phyloP scores from a whole-genome alignment of 2,329 filamentous ascomycete species.

The Aureobasidium sp. region DNA sequence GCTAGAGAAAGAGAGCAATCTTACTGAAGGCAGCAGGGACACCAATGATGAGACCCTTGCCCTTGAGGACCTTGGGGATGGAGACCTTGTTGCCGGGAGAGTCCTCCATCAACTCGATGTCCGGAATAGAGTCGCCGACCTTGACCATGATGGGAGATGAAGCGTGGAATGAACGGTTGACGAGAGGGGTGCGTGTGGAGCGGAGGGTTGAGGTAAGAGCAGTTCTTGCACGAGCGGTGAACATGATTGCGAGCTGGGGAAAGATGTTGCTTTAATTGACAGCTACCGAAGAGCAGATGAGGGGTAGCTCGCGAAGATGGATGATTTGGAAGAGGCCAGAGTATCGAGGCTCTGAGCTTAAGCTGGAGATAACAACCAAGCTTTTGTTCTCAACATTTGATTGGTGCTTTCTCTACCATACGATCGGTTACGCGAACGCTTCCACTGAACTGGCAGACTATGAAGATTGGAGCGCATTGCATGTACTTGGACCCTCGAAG shows the following conservation, averaged over 20 bases:
- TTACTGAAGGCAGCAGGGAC: slow-evolving; percentile 51
- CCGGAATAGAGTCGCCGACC: slow-evolving; percentile 70
- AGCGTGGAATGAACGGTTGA: slow-evolving; percentile 49
- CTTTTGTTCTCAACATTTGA: neutral
- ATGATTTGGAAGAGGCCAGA: slow-evolving; percentile 2
- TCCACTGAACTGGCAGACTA: neutral
- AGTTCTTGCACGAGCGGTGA: slow-evolving; percentile 20
- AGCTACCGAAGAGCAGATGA: neutral
- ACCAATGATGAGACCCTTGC: slow-evolving; percentile 74
- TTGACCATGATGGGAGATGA: slow-evolving; percentile 57
- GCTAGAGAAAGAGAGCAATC: slow-evolving; percentile 5
- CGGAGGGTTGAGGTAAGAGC: slow-evolving; percentile 12
- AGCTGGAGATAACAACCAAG: neutral
- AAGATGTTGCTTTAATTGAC: slow-evolving; percentile 5
- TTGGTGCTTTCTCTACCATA: neutral
- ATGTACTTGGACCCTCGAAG: neutral
- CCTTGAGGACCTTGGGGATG: slow-evolving; percentile 66
- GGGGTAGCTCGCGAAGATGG: neutral
- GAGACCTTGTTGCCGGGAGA: slow-evolving; percentile 88
- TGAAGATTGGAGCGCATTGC: neutral
- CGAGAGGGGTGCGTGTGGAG: slow-evolving; percentile 14
- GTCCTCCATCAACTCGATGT: slow-evolving; percentile 68
- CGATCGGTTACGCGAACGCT: neutral
- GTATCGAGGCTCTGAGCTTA: slow-evolving; percentile 6
- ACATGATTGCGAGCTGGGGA: slow-evolving; percentile 16